Evolutionary conservation across 768 basidiomycete genomes (phyloP).

Genomic region (Boletus coccyginus): DNA sequence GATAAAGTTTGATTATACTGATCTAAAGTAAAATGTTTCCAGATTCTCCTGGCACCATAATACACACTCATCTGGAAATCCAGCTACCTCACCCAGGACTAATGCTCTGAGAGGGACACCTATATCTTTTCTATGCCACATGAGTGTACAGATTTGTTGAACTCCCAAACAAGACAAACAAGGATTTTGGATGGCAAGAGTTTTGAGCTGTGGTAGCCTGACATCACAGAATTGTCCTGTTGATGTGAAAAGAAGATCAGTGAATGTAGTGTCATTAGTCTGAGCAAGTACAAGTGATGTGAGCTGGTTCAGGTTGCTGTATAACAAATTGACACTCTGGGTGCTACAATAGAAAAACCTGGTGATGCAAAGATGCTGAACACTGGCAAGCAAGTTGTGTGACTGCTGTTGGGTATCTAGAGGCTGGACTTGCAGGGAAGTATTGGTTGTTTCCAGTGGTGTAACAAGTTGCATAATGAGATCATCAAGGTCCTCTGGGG

Average conservation of each 20-base stretch:
- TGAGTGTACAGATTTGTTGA: too few species aligned
- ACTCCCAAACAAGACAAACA: too few species aligned
- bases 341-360: too few species aligned
- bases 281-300: neutral
- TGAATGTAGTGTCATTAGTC: neutral
- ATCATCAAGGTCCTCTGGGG: accelerated
- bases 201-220: neutral
- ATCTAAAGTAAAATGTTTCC: too few species aligned
- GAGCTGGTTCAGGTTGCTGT: neutral
- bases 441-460: neutral
- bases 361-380: neutral
- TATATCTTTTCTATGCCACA: too few species aligned
- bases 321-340: neutral
- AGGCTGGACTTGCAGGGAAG: neutral
- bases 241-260: neutral
- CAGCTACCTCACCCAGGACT: too few species aligned
- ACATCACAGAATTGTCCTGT: neutral
- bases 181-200: neutral
- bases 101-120: too few species aligned
- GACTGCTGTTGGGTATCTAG: neutral
- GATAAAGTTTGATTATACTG: too few species aligned
- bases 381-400: neutral
- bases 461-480: neutral
- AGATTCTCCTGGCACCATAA: too few species aligned
- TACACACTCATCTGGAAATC: too few species aligned